A percentile compares a stretch with the other conserved stretches of the same genome.
Evolutionary conservation across 164 flowering plant species (phyloP).

Genomic region (Echeveria elegans): DNA sequence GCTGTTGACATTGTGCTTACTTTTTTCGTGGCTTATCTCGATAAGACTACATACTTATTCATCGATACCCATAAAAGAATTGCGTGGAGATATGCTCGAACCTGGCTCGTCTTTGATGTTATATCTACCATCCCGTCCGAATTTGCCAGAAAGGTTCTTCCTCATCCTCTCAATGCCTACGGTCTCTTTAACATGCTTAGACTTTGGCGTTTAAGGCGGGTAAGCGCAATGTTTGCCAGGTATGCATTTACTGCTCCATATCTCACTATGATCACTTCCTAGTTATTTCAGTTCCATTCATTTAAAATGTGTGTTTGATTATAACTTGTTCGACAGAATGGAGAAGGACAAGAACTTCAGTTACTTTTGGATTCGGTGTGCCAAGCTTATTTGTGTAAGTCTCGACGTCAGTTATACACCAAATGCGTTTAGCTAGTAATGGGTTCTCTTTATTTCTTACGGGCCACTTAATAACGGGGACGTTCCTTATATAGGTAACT

Average conservation of each 20-base stretch:
- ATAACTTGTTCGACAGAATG: constrained; percentile 35
- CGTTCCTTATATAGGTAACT: constrained; percentile 50
- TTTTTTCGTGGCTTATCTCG: constrained; percentile 87
- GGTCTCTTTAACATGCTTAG: constrained; percentile 94
- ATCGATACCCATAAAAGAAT: constrained; percentile 58
- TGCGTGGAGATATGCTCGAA: constrained; percentile 57
- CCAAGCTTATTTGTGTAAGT: constrained; percentile 85
- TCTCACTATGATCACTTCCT: neutral
- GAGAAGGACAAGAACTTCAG: constrained; percentile 84
- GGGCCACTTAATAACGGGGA: neutral
- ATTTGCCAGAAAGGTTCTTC: constrained; percentile 45
- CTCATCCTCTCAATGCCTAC: constrained; percentile 33
- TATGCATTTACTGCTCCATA: constrained; percentile 16
- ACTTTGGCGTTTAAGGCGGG: constrained; percentile 96
- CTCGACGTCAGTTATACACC: no score
- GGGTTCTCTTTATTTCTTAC: neutral
- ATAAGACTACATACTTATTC: constrained; percentile 49
- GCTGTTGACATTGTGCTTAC: constrained; percentile 75
- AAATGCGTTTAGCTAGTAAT: neutral
- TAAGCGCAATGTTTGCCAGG: constrained; percentile 78
- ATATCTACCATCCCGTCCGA: constrained; percentile 84
- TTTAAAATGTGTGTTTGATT: neutral
- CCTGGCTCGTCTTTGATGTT: constrained; percentile 80
- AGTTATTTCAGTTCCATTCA: neutral
- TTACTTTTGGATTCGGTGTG: constrained; percentile 83